Evolutionary conservation across 2,329 filamentous ascomycete species (phyloP).

Genomic region (Lithohypha guttulata): DNA sequence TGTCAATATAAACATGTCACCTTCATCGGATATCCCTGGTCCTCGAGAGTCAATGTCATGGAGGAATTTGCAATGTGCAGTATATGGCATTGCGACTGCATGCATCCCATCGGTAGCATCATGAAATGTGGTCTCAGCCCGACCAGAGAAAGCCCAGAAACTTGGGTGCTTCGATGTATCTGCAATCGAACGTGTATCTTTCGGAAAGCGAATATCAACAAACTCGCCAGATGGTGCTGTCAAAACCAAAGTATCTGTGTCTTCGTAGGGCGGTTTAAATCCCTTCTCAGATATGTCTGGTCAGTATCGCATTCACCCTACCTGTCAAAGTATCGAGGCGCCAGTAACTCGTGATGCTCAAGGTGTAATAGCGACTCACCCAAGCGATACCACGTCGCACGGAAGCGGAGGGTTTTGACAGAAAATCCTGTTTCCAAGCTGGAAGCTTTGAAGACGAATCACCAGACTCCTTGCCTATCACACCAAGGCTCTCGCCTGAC

Average conservation of each 20-base stretch:
- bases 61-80: constrained; percentile 16
- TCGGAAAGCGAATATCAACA: constrained; percentile 21
- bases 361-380: constrained; percentile 16
- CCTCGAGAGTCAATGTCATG: constrained; percentile 20
- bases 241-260: constrained; percentile 19
- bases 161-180: constrained; percentile 10
- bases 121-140: constrained; percentile 13
- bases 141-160: constrained; percentile 21
- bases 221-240: constrained; percentile 15
- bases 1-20: constrained; percentile 19
- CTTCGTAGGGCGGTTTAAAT: constrained; percentile 18
- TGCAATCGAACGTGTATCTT: neutral
- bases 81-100: constrained; percentile 14
- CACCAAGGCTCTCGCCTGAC: constrained; percentile 17
- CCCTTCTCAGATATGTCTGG: constrained; percentile 13
- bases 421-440: constrained; percentile 17
- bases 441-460: constrained; percentile 9
- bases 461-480: constrained; percentile 11
- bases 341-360: too few relatives aligned
- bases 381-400: constrained; percentile 18
- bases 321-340: too few relatives aligned
- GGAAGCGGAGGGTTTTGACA: constrained; percentile 20
- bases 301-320: too few relatives aligned
- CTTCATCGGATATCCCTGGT: constrained; percentile 17
- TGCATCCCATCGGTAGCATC: constrained; percentile 1